Evolutionary conservation across 257 asterid genomes (phyloP).

Genomic region (Sherardia arvensis): DNA sequence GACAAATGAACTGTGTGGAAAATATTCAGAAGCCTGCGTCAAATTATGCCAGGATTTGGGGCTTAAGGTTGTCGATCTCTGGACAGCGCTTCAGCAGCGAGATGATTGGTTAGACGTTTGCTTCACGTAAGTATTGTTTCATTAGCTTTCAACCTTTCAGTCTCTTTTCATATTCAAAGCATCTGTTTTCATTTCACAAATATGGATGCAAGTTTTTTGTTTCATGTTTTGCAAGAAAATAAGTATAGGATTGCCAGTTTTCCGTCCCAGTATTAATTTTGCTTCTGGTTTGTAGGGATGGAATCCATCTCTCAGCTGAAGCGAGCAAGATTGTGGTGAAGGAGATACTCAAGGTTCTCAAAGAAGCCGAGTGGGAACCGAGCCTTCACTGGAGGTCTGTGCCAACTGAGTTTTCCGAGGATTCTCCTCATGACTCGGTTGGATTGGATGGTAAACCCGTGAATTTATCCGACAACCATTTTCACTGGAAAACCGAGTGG

Average conservation of each 20-base stretch:
- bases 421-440: slow-evolving; percentile 43
- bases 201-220: background rate
- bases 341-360: slow-evolving; percentile 62
- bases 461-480: slow-evolving; percentile 26
- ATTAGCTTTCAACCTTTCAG: background rate
- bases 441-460: slow-evolving; percentile 35
- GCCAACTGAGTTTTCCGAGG: slow-evolving; percentile 49
- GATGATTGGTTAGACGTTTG: slow-evolving; percentile 62
- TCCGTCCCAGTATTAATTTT: background rate
- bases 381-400: slow-evolving; percentile 54
- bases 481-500: slow-evolving; percentile 56
- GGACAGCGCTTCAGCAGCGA: slow-evolving; percentile 58
- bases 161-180: background rate
- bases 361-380: slow-evolving; percentile 74
- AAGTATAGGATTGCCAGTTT: background rate
- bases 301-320: slow-evolving; percentile 60
- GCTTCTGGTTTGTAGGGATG: slow-evolving; percentile 45
- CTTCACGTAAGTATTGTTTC: slow-evolving; percentile 36
- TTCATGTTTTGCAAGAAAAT: background rate
- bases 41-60: slow-evolving; percentile 38
- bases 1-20: slow-evolving; percentile 43
- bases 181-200: background rate
- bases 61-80: slow-evolving; percentile 51
- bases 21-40: slow-evolving; percentile 62
- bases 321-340: slow-evolving; percentile 55